Evolutionary conservation across 2,329 filamentous ascomycete species (phyloP).

Genomic region (Hymenoscyphus linearis): DNA sequence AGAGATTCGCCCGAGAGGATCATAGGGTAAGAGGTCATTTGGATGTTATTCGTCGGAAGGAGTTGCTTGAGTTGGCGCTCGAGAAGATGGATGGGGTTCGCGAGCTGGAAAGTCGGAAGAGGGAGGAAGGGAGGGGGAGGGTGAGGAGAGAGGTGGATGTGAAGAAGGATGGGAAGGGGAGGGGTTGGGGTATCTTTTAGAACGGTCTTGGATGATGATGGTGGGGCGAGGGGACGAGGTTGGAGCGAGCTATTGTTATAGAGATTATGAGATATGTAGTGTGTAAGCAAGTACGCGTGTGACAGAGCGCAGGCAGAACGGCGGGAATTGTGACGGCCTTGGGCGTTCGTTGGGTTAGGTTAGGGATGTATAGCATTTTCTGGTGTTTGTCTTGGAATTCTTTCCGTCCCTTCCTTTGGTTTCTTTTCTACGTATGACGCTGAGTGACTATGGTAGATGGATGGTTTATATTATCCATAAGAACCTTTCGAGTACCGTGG

Average conservation of each 20-base stretch:
- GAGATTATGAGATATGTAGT: background rate
- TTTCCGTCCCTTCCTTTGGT: no score
- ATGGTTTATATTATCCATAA: no score
- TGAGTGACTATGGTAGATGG: no score
- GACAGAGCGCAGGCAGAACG: no score
- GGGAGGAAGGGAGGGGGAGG: slow-evolving; percentile 32
- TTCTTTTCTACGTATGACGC: no score
- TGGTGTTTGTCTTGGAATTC: no score
- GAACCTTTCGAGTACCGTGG: no score
- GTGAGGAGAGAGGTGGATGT: slow-evolving; percentile 16
- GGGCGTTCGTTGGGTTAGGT: no score
- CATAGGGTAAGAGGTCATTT: slow-evolving; percentile 83
- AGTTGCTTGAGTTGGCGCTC: slow-evolving; percentile 84
- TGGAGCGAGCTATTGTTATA: no score
- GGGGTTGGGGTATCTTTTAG: slow-evolving; percentile 25
- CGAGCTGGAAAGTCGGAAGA: slow-evolving; percentile 70
- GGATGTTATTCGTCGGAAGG: slow-evolving; percentile 87
- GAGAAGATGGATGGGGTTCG: slow-evolving; percentile 92
- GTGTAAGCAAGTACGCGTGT: no score
- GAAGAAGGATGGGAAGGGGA: slow-evolving; percentile 13
- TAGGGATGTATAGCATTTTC: no score
- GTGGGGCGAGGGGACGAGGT: background rate
- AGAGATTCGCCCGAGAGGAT: slow-evolving; percentile 89
- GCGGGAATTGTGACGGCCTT: no score
- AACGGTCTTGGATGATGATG: background rate